Evolutionary conservation across 2,329 filamentous ascomycete species (phyloP).

Genomic region (Pestalotiopsis sp.): DNA sequence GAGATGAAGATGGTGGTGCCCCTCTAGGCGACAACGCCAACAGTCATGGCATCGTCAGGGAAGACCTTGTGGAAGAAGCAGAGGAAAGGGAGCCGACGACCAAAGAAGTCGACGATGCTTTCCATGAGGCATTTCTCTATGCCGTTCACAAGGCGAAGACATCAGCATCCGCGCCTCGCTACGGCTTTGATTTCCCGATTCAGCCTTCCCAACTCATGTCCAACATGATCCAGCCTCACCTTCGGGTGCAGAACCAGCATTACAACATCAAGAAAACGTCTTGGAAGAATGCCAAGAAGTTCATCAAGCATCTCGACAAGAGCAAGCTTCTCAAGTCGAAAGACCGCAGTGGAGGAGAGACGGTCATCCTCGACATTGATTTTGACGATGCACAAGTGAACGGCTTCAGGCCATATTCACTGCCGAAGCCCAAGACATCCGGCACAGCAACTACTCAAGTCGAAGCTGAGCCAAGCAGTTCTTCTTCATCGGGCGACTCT

Average conservation of each 20-base stretch:
- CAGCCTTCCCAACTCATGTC: conserved; percentile 66
- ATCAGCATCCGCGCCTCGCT: conserved; percentile 52
- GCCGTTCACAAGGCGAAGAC: conserved; percentile 63
- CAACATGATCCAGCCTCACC: conserved; percentile 66
- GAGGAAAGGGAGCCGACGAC: conserved; percentile 57
- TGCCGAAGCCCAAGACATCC: conserved; percentile 49
- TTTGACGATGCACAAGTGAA: conserved; percentile 58
- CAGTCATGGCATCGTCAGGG: conserved; percentile 19
- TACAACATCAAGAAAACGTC: conserved; percentile 72
- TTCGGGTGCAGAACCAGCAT: conserved; percentile 61
- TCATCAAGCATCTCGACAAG: conserved; percentile 70
- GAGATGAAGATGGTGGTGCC: conserved; percentile 21
- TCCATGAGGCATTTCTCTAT: conserved; percentile 66
- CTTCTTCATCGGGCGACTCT: conserved; percentile 5
- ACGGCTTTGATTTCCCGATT: conserved; percentile 64
- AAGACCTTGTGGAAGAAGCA: conserved; percentile 40
- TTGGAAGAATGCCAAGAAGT: conserved; percentile 72
- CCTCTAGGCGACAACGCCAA: background rate
- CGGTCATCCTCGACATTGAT: conserved; percentile 66
- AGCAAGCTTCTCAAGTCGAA: conserved; percentile 65
- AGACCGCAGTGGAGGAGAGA: conserved; percentile 66
- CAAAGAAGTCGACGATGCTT: conserved; percentile 69
- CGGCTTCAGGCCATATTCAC: conserved; percentile 63
- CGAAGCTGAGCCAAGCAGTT: background rate
- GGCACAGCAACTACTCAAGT: conserved; percentile 14